These are phyloP conservation scores for Trichophyton mentagrophytes DNA, from an alignment of 2,329 filamentous ascomycete species.

Conservation along the genomic window DNA sequence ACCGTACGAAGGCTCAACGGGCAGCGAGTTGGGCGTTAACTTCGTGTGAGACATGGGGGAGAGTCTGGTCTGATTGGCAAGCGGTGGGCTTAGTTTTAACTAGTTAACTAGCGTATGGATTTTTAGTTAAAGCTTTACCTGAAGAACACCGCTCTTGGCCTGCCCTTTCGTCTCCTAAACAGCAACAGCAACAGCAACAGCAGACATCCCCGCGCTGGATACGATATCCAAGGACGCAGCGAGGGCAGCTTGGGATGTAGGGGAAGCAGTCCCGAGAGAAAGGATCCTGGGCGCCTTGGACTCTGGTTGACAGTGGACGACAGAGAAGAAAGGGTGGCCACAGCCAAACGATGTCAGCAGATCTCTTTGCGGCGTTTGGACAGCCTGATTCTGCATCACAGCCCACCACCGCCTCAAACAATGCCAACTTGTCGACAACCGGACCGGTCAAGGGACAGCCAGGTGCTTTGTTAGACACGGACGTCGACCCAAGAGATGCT, in stretches of 20 bases:
- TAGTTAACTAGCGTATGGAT: too few species aligned
- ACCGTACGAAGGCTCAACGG: not conserved
- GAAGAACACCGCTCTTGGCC: not conserved
- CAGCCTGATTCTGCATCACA: not conserved
- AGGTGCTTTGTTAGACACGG: not conserved
- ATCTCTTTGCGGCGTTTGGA: conserved; percentile 42
- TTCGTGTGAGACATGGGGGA: not conserved
- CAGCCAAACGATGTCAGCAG: conserved; percentile 36
- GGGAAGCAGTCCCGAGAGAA: not conserved
- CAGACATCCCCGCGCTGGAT: not conserved
- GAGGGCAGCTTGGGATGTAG: not conserved
- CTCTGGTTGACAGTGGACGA: not conserved
- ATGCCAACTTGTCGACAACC: not conserved
- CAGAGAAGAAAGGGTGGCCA: not conserved
- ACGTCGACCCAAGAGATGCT: not conserved
- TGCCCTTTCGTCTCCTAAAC: not conserved
- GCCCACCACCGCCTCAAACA: not conserved
- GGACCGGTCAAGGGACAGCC: not conserved
- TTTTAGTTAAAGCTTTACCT: not conserved
- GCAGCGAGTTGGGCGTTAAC: not conserved
- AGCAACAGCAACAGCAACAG: too few species aligned
- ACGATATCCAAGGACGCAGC: not conserved
- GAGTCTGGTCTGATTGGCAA: not conserved
- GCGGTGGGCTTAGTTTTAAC: not conserved
- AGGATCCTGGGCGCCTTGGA: not conserved